Conservation (phyloP, 306 rosid genomes). For the Herpetospermum pedunculosum region DNA sequence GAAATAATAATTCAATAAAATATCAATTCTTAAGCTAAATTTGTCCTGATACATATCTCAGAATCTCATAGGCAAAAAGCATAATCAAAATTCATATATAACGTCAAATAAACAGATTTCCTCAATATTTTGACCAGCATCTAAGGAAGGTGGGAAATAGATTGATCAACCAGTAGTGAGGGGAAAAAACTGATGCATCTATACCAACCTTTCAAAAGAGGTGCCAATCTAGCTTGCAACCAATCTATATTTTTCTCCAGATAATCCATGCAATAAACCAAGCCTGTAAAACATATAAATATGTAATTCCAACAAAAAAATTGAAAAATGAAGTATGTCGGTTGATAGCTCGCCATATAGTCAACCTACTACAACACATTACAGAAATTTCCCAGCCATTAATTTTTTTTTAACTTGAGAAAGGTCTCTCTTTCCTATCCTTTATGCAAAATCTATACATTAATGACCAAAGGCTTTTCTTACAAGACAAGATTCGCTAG, state of each 20-base stretch:
- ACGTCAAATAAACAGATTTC: not conserved
- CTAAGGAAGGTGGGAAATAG: not conserved
- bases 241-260: slow-evolving; percentile 90
- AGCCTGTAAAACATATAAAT: slow-evolving; percentile 45
- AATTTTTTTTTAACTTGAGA: not conserved
- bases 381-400: not conserved
- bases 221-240: slow-evolving; percentile 70
- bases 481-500: not conserved
- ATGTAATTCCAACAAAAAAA: slow-evolving; percentile 9
- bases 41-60: not conserved
- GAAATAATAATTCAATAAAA: not conserved
- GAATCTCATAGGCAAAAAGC: not conserved
- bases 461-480: not conserved
- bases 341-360: not conserved
- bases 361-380: not conserved
- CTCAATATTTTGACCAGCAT: not conserved
- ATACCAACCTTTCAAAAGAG: slow-evolving; percentile 71
- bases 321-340: not conserved
- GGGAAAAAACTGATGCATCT: not conserved
- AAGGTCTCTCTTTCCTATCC: not conserved
- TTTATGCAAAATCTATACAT: not conserved
- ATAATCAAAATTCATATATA: not conserved
- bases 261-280: slow-evolving; percentile 90
- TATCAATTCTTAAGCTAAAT: not conserved
- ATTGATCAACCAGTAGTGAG: not conserved